Conservation (phyloP, 345 rosid genomes). For the Camelina sativa region DNA sequence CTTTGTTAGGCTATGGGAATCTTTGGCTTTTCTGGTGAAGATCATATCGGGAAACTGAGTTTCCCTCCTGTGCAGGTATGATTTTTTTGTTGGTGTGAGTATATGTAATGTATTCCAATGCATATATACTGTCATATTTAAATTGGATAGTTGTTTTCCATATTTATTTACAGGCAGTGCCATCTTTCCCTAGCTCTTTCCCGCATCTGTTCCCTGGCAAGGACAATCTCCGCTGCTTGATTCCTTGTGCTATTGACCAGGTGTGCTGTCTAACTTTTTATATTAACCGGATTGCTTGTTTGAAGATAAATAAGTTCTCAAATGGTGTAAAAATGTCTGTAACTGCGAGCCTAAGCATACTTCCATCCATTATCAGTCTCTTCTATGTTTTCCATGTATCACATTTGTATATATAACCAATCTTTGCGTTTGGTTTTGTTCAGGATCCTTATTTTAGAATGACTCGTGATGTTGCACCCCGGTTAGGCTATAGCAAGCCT, state of each 20-base stretch:
- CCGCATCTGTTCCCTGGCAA: conserved; percentile 82
- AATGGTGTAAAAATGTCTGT: background rate
- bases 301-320: background rate
- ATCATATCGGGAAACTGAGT: conserved; percentile 88
- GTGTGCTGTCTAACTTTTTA: conserved; percentile 42
- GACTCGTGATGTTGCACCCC: conserved; percentile 98
- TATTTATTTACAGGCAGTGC: conserved; percentile 72
- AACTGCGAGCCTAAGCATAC: background rate
- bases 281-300: background rate
- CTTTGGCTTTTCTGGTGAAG: conserved; percentile 95
- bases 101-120: background rate
- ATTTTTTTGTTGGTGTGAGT: conserved; percentile 15
- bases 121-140: conserved; percentile 16
- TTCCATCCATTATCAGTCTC: conserved; percentile 6
- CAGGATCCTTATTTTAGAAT: conserved; percentile 99
- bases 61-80: conserved; percentile 95
- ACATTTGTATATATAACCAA: background rate
- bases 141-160: background rate
- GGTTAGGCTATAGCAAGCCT: conserved; percentile 92
- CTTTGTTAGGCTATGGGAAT: conserved; percentile 71
- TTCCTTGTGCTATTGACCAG: conserved; percentile 99
- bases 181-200: conserved; percentile 92
- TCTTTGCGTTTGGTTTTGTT: conserved; percentile 29
- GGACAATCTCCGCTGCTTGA: conserved; percentile 79
- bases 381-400: background rate